Evolutionary conservation across 495 filamentous ascomycete species (phyloP).

Genomic region (Pyrenopolyporus hunteri): DNA sequence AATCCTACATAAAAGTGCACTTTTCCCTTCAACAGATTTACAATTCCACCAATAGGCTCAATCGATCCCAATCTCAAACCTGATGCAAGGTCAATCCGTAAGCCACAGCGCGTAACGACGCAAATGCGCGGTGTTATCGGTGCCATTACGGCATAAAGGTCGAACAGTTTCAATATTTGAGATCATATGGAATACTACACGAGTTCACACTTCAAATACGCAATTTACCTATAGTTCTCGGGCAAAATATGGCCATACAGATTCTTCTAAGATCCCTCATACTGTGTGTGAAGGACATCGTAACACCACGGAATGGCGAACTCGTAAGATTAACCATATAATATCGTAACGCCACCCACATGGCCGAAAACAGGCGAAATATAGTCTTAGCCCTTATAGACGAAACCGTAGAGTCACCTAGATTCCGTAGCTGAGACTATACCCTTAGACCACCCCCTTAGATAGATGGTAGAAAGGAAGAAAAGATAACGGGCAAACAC

Average conservation of each 20-base stretch:
- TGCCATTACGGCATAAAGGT: neutral
- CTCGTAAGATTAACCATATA: too few relatives aligned
- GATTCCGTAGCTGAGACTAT: too few relatives aligned
- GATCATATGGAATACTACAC: neutral
- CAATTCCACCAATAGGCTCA: constrained; percentile 10
- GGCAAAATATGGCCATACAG: neutral
- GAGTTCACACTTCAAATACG: neutral
- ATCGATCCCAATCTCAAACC: neutral
- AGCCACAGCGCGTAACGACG: constrained; percentile 12
- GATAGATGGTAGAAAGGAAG: too few relatives aligned
- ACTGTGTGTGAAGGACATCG: neutral
- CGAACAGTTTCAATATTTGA: neutral
- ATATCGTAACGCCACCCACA: too few relatives aligned
- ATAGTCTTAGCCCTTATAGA: too few relatives aligned
- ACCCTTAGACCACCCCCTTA: too few relatives aligned
- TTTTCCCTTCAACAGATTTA: neutral
- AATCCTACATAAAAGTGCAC: constrained; percentile 16
- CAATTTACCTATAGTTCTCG: neutral
- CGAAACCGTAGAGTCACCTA: too few relatives aligned
- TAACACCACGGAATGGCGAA: neutral
- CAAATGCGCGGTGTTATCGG: constrained; percentile 12
- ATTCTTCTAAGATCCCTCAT: neutral
- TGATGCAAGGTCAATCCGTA: constrained; percentile 3
- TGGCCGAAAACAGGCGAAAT: too few relatives aligned
- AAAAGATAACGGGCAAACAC: too few relatives aligned